Evolutionary conservation across 805 yeast species (phyloP), one percentile per base, ranked within the genome.

Genomic region (Pichia deserticola): DNA sequence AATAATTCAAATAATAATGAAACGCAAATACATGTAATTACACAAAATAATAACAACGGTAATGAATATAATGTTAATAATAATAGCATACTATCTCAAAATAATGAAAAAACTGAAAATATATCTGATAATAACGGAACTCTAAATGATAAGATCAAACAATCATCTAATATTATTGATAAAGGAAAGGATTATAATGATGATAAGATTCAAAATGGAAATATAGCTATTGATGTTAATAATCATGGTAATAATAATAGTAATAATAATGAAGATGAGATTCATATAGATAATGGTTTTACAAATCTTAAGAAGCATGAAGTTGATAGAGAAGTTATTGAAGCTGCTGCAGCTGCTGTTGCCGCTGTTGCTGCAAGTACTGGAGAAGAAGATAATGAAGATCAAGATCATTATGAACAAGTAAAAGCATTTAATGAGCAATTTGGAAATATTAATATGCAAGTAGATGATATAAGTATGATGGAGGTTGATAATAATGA

Each of bases 261-360:
- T 34, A 6, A 12, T 9, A 34, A 20, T 20, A 20, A 9, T 34
- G 36, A 11, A 9, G 36, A 34, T 13, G 36, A 11, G n/a, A 13
- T 5, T 34, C 6, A n/a, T n/a, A 37, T 29, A 15, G 25, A 28
- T 15, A 25, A 44, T 9, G 43, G 30, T 10, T 34, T 10, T 36
- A 29, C 12, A 6, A 36, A 38, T 20, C 36, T 35, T 39, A 39
- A 42, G 25, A 37, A 41, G 12, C 33, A 15, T n/a, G 48, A 45
- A 1, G 41, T 20, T 20, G 36, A 29, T 25, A 42, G 45, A 28
- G 48, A 39, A 8, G 49, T 46, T 6, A 40, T 46, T 9, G 49
- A 38, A 33, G 50, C 47, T n/a, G 54, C 50, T 11, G 42, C 49
- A 9, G 52, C 47, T n/a, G 54, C 48, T 2, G 54, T 36, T 5